Conservation (phyloP, 306 rosid species). For the Rosa multiflora region DNA sequence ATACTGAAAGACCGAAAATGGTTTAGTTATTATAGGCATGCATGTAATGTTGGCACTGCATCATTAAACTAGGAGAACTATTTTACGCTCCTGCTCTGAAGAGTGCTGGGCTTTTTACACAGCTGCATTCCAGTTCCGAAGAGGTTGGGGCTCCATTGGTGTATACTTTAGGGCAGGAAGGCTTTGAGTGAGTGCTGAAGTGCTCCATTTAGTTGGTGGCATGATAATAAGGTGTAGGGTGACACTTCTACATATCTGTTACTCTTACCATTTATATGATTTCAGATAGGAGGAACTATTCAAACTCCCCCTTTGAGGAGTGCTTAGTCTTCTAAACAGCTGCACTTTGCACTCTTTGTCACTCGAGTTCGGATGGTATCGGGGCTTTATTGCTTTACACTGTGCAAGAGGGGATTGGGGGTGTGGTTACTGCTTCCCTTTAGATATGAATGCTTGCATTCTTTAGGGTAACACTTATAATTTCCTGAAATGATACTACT, state of each 20-base stretch:
- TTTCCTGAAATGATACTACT: not conserved
- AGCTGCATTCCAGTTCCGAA: not conserved
- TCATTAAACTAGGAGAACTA: not conserved
- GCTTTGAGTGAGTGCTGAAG: not conserved
- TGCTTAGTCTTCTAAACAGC: not conserved
- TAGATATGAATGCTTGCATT: not conserved
- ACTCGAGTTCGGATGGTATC: not conserved
- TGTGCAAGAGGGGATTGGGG: not conserved
- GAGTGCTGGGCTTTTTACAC: not conserved
- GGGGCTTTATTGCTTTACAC: not conserved
- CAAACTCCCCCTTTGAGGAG: not conserved
- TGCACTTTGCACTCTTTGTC: not conserved
- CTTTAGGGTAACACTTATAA: not conserved
- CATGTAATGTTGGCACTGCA: not conserved
- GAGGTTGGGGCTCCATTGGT: not conserved
- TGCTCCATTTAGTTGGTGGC: not conserved
- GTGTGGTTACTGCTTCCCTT: not conserved
- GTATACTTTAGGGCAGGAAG: not conserved
- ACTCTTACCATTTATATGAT: not conserved
- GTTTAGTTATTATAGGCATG: not conserved
- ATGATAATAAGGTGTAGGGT: not conserved
- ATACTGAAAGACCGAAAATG: not conserved
- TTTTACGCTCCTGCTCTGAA: not conserved
- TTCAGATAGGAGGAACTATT: not conserved
- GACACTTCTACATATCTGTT: not conserved